Base-by-base conservation (phyloP, 345 rosid species). In the Salix koriyanagi region DNA sequence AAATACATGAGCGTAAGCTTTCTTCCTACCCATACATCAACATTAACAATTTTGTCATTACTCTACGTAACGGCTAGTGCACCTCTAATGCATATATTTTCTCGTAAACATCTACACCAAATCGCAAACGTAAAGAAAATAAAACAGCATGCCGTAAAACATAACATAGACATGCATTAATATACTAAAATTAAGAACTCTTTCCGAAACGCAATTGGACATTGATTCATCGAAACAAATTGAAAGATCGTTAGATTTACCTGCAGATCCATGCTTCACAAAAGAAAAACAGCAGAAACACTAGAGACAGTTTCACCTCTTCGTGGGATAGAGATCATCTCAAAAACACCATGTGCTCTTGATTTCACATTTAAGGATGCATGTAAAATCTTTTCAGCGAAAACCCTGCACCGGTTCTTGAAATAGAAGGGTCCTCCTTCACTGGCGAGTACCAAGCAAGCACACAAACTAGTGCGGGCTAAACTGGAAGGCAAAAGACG, bases 201-300 rank as follows among this genome's bases (percentile, higher is more conserved):
- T 32, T 32, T 0, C 0, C 3, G 34, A 32, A 32, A 32, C 34
- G 32, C 34, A 32, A 0, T 3, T 32, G 34, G 34, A 32, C 0
- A 32, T 32, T 32, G 93, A 80, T 77, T 89, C 94, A 65, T 89
- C 98, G 90, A 87, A 70, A 11, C 97, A 91, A 18, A 89, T 84
- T 0, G 94, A 86, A 3, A 34, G 76, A 16, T 71, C 88, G 69
- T 91, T 92, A 6, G 91, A 91, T 81, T 84, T 89, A 76, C 75
- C 75, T 2, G 92, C 91, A 32, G 92, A 91, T 71, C 78, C 79
- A 73, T 11, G 72, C 32, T 28, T 28, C 30, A 28, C 30, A 28
- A 71, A 23, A 78, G 54, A 42, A 90, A 79, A 69, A 79, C 70
- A 44, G 75, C 19, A 9, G 62, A 36, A 72, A 75, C 52, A 56